Evolutionary conservation across 768 basidiomycete species (phyloP).

Genomic region (Pulveroboletus frians): DNA sequence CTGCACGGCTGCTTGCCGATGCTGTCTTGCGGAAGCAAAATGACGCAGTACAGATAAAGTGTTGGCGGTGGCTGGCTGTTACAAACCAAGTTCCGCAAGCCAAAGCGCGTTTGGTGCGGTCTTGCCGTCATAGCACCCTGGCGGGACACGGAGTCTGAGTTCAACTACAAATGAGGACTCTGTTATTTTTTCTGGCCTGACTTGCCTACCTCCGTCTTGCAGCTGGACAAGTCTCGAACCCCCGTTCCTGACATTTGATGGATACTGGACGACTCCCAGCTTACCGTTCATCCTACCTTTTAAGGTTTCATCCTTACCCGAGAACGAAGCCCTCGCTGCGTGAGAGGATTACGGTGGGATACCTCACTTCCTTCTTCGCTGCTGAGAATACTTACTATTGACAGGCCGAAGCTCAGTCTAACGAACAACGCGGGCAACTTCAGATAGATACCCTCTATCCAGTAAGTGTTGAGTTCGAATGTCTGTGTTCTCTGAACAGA

Average conservation of each 20-base stretch:
- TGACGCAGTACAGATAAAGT: conserved; percentile 3
- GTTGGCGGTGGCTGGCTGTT: conserved; percentile 11
- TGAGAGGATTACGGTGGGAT: conserved; percentile 25
- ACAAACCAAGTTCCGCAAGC: conserved; percentile 16
- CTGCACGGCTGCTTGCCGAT: neutral
- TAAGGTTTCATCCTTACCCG: conserved; percentile 29
- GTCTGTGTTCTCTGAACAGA: neutral
- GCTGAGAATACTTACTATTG: conserved; percentile 7
- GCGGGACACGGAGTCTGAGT: conserved; percentile 18
- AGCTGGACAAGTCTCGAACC: neutral
- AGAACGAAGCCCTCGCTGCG: conserved; percentile 17
- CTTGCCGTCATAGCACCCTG: conserved; percentile 25
- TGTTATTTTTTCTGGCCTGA: conserved; percentile 2
- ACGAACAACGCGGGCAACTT: neutral
- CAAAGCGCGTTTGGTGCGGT: conserved; percentile 23
- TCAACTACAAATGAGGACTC: conserved; percentile 14
- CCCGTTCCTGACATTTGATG: conserved; percentile 8
- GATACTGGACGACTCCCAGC: conserved; percentile 15
- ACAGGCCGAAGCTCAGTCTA: conserved; percentile 10
- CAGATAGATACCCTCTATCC: neutral
- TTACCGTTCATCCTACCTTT: conserved; percentile 27
- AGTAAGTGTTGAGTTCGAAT: conserved; percentile 5
- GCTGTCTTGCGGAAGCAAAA: conserved; percentile 15
- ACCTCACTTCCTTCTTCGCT: neutral
- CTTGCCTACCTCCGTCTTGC: conserved; percentile 2